Evolutionary conservation across 257 asterid species (phyloP).

Genomic region (Nicotiana tabacum): DNA sequence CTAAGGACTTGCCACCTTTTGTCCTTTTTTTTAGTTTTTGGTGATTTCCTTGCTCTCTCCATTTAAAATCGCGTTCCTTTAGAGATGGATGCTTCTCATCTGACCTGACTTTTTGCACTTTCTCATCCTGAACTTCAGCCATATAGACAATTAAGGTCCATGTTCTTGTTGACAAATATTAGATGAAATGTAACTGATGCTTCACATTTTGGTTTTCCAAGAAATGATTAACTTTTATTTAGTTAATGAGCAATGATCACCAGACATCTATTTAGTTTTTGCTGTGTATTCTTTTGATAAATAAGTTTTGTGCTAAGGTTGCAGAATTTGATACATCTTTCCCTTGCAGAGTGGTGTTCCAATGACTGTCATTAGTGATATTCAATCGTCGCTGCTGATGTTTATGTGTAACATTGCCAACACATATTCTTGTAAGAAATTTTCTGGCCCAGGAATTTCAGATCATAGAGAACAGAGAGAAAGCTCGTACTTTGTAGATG

Average conservation of each 20-base stretch:
- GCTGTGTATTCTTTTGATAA: neutral
- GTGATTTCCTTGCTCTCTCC: neutral
- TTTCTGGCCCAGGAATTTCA: slow-evolving; percentile 42
- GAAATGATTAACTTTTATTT: neutral
- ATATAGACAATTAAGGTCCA: neutral
- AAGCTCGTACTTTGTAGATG: slow-evolving; percentile 65
- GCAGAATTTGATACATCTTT: slow-evolving; percentile 16
- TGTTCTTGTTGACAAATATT: neutral
- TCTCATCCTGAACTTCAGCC: slow-evolving; percentile 4
- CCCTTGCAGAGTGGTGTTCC: slow-evolving; percentile 57
- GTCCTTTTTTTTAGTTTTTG: neutral
- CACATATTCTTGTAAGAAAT: slow-evolving; percentile 55
- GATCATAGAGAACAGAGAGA: slow-evolving; percentile 60
- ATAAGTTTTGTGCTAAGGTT: slow-evolving; percentile 4
- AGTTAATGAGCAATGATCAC: neutral
- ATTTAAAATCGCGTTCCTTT: neutral
- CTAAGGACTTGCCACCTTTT: neutral
- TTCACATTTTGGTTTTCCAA: neutral
- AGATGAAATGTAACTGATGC: neutral
- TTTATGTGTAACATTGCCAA: slow-evolving; percentile 77
- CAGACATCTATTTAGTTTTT: neutral
- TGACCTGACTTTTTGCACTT: neutral
- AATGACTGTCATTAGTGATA: slow-evolving; percentile 53
- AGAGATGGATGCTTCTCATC: neutral
- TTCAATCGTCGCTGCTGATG: slow-evolving; percentile 66